These are phyloP conservation scores for Torulaspora pretoriensis DNA, from an alignment of 1,139 yeast genomes.

Conservation along the genomic window DNA sequence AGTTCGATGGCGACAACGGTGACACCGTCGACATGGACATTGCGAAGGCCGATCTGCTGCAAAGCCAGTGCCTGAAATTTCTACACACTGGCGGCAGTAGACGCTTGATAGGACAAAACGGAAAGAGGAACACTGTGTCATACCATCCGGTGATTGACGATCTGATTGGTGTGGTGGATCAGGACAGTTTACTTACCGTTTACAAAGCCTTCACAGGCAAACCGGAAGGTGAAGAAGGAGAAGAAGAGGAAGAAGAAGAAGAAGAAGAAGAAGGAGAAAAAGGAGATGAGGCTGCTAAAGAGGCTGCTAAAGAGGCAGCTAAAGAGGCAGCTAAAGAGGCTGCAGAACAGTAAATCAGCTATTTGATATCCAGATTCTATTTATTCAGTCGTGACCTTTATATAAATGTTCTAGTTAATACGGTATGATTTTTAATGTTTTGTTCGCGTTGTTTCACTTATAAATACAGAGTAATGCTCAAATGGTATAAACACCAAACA, in stretches of 20 bases:
- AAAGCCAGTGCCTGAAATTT: slow-evolving; percentile 31
- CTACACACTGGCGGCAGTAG: slow-evolving; percentile 36
- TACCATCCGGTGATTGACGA: slow-evolving; percentile 29
- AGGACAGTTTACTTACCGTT: slow-evolving; percentile 32
- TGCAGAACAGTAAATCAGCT: slow-evolving; percentile 1
- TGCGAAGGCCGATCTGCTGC: slow-evolving; percentile 26
- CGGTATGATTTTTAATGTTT: too few relatives aligned
- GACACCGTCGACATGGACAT: slow-evolving; percentile 16
- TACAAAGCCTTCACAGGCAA: slow-evolving; percentile 33
- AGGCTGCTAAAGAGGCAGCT: slow-evolving; percentile 6
- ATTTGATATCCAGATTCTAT: background rate
- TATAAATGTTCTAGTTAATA: too few relatives aligned
- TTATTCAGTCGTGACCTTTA: background rate
- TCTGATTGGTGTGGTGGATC: slow-evolving; percentile 30
- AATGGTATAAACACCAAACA: too few relatives aligned
- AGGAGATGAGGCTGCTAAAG: slow-evolving; percentile 1
- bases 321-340: slow-evolving; percentile 8
- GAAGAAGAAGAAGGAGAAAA: slow-evolving; percentile 17
- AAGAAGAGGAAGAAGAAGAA: slow-evolving; percentile 11
- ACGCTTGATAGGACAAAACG: slow-evolving; percentile 19
- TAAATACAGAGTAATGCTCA: too few relatives aligned
- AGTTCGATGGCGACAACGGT: slow-evolving; percentile 27
- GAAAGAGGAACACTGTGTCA: slow-evolving; percentile 27
- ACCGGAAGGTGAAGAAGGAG: slow-evolving; percentile 17
- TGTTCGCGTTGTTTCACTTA: too few relatives aligned